Evolutionary conservation across 179 eudicot genomes (phyloP).

Genomic region (Camellia oleifera): DNA sequence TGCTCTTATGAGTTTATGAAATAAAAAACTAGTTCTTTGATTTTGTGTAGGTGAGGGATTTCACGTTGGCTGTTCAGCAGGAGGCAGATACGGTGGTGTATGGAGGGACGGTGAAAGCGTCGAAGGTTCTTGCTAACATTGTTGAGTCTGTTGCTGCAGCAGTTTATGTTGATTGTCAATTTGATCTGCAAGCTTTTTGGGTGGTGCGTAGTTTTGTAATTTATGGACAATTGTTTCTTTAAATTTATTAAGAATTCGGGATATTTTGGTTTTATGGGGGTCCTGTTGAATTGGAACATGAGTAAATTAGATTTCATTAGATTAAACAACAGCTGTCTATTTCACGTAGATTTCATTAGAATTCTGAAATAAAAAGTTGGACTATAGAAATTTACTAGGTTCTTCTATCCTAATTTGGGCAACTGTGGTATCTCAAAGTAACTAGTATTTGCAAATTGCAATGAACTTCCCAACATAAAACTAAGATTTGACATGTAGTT

Average conservation of each 20-base stretch:
- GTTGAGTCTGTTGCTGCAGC: constrained; percentile 90
- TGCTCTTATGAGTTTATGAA: not conserved
- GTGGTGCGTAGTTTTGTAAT: constrained; percentile 29
- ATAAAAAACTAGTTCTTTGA: not conserved
- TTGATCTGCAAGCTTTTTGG: constrained; percentile 64
- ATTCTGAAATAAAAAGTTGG: not conserved
- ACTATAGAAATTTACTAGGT: not conserved
- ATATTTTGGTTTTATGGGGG: too few relatives aligned
- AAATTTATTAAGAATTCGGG: too few relatives aligned
- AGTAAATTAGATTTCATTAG: not conserved
- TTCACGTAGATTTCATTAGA: not conserved
- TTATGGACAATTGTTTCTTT: not conserved
- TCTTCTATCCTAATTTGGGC: not conserved
- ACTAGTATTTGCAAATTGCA: not conserved
- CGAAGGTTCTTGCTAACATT: constrained; percentile 81
- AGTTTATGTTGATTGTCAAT: constrained; percentile 58
- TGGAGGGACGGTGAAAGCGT: constrained; percentile 83
- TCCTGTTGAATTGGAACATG: not conserved
- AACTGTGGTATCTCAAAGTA: not conserved
- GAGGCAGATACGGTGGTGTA: constrained; percentile 57
- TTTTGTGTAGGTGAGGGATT: constrained; percentile 57
- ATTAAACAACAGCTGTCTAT: not conserved
- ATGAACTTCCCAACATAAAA: not conserved
- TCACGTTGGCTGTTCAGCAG: constrained; percentile 54
- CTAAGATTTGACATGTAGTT: not conserved